Base-by-base conservation (phyloP, 1,139 yeast species). In the Hemisphaericaspora xylanilytica region DNA sequence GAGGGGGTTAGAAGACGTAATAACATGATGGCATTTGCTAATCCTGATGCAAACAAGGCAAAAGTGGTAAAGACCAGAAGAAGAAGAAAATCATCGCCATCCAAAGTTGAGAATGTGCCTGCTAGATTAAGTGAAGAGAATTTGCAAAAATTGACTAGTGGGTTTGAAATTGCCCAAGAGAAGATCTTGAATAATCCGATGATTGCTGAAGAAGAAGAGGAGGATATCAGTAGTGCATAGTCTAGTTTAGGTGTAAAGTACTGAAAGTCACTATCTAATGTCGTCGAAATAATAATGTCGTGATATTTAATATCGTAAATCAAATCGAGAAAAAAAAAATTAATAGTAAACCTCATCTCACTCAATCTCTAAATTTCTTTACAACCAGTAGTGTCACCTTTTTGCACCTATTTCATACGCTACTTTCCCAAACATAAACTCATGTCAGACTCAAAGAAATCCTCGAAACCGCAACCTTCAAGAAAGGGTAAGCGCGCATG, bases 401-500 rank as follows among this genome's bases (percentile, higher is more conserved):
- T 22, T 22, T 22, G 26, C 26, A 22, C 5, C 26, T 22, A 22
- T 22, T 22, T 22, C 11, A 8, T 20, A 20, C 8, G 8, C 5
- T 8, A 20, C 11, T 9, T 6, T 15, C 5, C 5, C n/a, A 6
- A 9, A 9, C n/a, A 10, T 22, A 22, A 22, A 22, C 26, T 6
- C 8, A 22, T 22, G 31, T 28, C 31, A 9, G 30, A 26, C 21
- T 21, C 29, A n/a, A 15, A 16, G n/a, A 35, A 29, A 29, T 3
- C 32, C 14, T 3, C 25, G 10, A 38, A 31, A 32, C 37, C 43
- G 27, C 96, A 88, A 62, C 61, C 83, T 6, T 86, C 96, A 5
- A 77, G 97, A 54, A 92, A 92, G 69, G 96, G 96, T 38, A 90
- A 86, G 72, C 82, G 76, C 58, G 85, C 97, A 5, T 92, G 98